phyloP scores from a whole-genome alignment of 495 filamentous ascomycete genomes.

The Podospora australis region DNA sequence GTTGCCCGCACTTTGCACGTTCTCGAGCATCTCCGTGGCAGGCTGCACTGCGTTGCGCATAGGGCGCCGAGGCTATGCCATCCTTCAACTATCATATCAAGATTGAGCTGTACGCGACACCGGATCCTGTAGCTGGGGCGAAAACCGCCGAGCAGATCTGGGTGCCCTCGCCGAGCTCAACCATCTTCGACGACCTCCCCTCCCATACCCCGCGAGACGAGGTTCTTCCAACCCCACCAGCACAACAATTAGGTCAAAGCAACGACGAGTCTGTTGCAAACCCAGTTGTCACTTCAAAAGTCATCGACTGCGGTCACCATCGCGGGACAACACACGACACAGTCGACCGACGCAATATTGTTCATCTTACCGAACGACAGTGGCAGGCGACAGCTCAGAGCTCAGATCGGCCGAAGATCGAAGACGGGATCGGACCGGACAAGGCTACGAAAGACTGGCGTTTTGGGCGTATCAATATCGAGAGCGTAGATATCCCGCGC shows the following conservation, averaged over 20 bases:
- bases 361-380: constrained; percentile 26
- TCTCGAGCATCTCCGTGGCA: no score
- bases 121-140: constrained; percentile 26
- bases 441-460: constrained; percentile 42
- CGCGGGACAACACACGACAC: constrained; percentile 20
- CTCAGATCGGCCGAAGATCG: constrained; percentile 27
- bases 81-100: constrained; percentile 88
- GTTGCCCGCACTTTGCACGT: no score
- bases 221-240: not conserved
- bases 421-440: constrained; percentile 29
- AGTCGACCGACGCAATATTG: constrained; percentile 17
- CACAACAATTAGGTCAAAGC: not conserved
- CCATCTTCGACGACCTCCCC: constrained; percentile 42
- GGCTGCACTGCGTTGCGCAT: no score
- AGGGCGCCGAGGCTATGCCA: no score
- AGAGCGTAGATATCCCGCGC: constrained; percentile 35
- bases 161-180: constrained; percentile 30
- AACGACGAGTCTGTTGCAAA: not conserved
- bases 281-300: constrained; percentile 1
- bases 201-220: constrained; percentile 27
- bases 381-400: constrained; percentile 22
- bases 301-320: constrained; percentile 41
- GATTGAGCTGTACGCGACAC: constrained; percentile 69
- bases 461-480: constrained; percentile 37
- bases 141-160: constrained; percentile 25